These are phyloP conservation scores for Erythrobasidium yunnanense DNA, from an alignment of 768 basidiomycete genomes.

Conservation along the genomic window DNA sequence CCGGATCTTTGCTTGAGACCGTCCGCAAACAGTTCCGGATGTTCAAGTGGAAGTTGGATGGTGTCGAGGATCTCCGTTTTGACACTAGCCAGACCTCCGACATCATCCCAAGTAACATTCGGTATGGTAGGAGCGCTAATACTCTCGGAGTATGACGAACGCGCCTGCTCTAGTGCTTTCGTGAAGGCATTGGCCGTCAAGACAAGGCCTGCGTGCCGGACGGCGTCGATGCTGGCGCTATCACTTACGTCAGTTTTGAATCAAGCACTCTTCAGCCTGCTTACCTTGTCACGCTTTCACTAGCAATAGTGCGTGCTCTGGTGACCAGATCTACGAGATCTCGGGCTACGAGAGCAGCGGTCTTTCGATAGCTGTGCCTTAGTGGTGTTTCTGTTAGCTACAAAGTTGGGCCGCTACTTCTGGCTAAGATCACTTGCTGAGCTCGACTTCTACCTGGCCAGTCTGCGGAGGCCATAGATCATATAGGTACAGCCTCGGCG, in stretches of 20 bases:
- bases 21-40: slow-evolving; percentile 65
- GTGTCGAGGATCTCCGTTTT: slow-evolving; percentile 92
- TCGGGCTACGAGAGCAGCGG: slow-evolving; percentile 74
- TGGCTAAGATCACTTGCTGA: too few species aligned
- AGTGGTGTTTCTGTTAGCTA: too few species aligned
- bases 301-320: slow-evolving; percentile 44
- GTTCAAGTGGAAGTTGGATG: slow-evolving; percentile 76
- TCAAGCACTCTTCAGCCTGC: slow-evolving; percentile 36
- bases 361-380: too few species aligned
- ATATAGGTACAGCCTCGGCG: too few species aligned
- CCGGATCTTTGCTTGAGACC: slow-evolving; percentile 94
- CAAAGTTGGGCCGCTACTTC: too few species aligned
- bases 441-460: too few species aligned
- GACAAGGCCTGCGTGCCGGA: slow-evolving; percentile 41
- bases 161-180: slow-evolving; percentile 57
- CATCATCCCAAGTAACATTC: slow-evolving; percentile 90
- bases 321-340: slow-evolving; percentile 64
- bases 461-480: too few species aligned
- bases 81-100: slow-evolving; percentile 76
- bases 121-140: slow-evolving; percentile 98
- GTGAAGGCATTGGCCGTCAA: slow-evolving; percentile 57
- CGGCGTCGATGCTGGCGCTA: neutral
- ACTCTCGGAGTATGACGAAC: slow-evolving; percentile 71
- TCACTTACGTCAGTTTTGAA: slow-evolving; percentile 32
- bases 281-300: slow-evolving; percentile 41